Evolutionary conservation across 2,329 filamentous ascomycete genomes (phyloP).

Genomic region (Aspergillus carbonarius): DNA sequence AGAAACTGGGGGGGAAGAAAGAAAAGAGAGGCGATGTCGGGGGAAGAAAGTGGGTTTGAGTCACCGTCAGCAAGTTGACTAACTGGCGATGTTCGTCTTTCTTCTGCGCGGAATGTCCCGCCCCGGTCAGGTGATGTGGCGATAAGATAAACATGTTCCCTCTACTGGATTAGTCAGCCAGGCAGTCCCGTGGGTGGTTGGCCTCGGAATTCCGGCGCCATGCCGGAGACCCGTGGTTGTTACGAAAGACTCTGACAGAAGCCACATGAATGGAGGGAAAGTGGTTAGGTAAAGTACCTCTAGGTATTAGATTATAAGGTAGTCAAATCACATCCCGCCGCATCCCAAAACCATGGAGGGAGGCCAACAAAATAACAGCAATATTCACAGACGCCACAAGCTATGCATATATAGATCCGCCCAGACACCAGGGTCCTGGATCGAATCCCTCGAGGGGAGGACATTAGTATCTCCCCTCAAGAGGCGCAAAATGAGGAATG

Average conservation of each 20-base stretch:
- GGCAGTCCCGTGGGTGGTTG: too few species aligned
- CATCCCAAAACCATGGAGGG: not conserved
- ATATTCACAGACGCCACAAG: conserved; percentile 23
- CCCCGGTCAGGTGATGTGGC: conserved; percentile 4
- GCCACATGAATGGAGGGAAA: not conserved
- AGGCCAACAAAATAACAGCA: not conserved
- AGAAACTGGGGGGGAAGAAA: not conserved
- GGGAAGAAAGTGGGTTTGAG: not conserved
- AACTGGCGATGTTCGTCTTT: not conserved
- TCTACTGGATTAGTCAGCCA: too few species aligned
- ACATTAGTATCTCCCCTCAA: not conserved
- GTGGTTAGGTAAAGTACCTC: not conserved
- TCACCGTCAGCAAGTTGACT: not conserved
- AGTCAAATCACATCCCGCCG: not conserved
- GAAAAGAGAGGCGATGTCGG: not conserved
- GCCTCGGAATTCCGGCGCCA: too few species aligned
- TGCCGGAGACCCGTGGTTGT: too few species aligned
- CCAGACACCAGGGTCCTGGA: not conserved
- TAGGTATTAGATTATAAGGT: not conserved
- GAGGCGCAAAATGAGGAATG: not conserved
- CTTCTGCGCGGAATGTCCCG: not conserved
- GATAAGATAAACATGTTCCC: not conserved
- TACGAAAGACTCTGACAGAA: too few species aligned
- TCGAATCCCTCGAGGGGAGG: not conserved
- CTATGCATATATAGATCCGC: conserved; percentile 23